phyloP scores from a whole-genome alignment of 2,329 filamentous ascomycete genomes.

The Trichoderma koningii region DNA sequence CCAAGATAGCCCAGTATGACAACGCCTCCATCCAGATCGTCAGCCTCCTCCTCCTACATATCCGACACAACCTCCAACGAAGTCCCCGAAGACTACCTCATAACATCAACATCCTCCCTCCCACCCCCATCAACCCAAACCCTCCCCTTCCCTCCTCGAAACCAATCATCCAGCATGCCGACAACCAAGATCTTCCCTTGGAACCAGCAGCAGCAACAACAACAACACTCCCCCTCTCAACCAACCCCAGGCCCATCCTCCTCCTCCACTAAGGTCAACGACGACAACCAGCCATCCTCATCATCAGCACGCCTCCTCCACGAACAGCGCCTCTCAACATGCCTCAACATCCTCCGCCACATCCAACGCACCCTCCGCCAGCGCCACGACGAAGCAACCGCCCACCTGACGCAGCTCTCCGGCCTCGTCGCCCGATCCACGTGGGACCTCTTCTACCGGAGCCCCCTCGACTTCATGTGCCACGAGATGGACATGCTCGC shows the following conservation, averaged over 20 bases:
- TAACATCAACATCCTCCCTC: neutral
- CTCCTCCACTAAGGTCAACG: neutral
- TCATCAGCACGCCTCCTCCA: neutral
- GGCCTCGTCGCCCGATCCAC: neutral
- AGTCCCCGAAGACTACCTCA: conserved; percentile 14
- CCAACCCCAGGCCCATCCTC: neutral
- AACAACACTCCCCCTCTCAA: neutral
- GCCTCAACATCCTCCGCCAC: conserved; percentile 15
- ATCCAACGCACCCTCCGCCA: neutral
- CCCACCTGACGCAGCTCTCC: neutral
- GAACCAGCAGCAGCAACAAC: neutral
- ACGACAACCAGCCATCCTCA: neutral
- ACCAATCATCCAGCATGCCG: neutral
- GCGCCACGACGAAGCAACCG: conserved; percentile 1
- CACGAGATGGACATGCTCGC: conserved; percentile 10
- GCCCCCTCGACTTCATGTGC: conserved; percentile 10
- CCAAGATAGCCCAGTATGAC: neutral
- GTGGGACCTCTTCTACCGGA: conserved; percentile 21
- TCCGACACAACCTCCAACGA: neutral
- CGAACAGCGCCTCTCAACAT: conserved; percentile 13
- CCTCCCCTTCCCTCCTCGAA: neutral
- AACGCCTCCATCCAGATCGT: neutral
- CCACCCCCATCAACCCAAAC: neutral
- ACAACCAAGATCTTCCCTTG: neutral
- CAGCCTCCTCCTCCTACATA: neutral